Percentiles rank a stretch among this genome's conserved stretches.
Conservation (phyloP, 2,329 filamentous ascomycete genomes). For the Chaetomiaceae sp. region DNA sequence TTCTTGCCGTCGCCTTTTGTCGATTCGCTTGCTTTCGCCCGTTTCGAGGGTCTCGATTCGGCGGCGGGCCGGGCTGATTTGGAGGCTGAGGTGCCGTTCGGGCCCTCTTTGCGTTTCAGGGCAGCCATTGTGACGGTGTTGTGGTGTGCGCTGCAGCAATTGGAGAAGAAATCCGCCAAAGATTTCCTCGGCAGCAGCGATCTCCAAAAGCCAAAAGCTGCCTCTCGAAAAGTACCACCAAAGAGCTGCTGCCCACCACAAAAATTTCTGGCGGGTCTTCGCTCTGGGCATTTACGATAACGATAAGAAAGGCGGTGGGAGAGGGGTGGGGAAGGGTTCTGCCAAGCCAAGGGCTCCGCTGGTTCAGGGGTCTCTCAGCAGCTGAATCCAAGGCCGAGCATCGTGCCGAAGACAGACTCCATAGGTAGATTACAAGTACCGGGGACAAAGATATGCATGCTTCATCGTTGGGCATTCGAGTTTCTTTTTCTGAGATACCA, state of each 20-base stretch:
- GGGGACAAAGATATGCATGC: no score
- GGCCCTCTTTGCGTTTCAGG: slow-evolving; percentile 55
- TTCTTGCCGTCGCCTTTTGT: slow-evolving; percentile 32
- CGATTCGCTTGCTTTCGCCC: slow-evolving; percentile 35
- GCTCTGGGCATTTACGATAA: slow-evolving; percentile 23
- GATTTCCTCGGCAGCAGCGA: slow-evolving; percentile 2
- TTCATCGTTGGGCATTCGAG: no score
- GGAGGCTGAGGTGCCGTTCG: slow-evolving; percentile 44
- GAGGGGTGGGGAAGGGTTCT: slow-evolving; percentile 2
- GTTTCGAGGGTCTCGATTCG: slow-evolving; percentile 46
- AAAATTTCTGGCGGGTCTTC: slow-evolving; percentile 26
- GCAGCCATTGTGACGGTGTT: slow-evolving; percentile 43
- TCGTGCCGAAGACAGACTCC: no score
- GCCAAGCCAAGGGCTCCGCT: not conserved
- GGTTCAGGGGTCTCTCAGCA: not conserved
- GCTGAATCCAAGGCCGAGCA: not conserved
- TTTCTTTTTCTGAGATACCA: no score
- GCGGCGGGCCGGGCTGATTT: slow-evolving; percentile 45
- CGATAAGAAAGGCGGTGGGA: slow-evolving; percentile 27
- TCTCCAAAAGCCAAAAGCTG: slow-evolving; percentile 5
- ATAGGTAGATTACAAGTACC: no score
- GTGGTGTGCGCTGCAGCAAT: slow-evolving; percentile 18
- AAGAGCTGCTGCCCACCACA: slow-evolving; percentile 20
- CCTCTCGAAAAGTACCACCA: slow-evolving; percentile 9
- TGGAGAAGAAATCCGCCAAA: slow-evolving; percentile 15